These are phyloP conservation scores for Termitomyces sp. DNA, from an alignment of 768 basidiomycete species.

Conservation along the genomic window DNA sequence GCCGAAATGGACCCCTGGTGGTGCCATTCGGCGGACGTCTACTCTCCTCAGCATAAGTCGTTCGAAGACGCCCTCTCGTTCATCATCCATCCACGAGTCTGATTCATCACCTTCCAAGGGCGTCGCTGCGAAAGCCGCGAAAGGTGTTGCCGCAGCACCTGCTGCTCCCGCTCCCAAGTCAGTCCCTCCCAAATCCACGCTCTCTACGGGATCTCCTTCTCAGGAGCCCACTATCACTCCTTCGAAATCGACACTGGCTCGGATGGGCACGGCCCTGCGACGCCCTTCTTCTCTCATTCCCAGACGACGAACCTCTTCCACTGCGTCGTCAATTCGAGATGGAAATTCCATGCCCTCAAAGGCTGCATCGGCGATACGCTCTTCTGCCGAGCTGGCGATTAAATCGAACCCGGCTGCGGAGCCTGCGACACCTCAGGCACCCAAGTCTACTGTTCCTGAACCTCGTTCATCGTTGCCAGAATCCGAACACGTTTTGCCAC, in stretches of 20 bases:
- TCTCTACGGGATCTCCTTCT: conserved; percentile 1
- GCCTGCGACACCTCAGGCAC: not conserved
- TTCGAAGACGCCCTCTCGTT: conserved; percentile 8
- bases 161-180: conserved; percentile 1
- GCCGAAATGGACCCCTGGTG: conserved; percentile 10
- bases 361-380: not conserved
- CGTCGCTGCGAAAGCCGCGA: not conserved
- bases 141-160: not conserved
- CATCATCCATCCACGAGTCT: conserved; percentile 3
- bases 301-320: conserved; percentile 7
- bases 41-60: conserved; percentile 7
- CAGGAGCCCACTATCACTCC: conserved; percentile 5
- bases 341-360: conserved; percentile 1
- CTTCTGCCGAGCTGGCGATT: not conserved
- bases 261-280: conserved; percentile 5
- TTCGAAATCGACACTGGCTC: conserved; percentile 7
- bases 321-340: conserved; percentile 3
- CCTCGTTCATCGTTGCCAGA: not conserved
- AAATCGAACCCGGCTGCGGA: conserved; percentile 2
- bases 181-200: conserved; percentile 1
- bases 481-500: not conserved
- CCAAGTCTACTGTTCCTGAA: not conserved
- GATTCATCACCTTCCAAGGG: conserved; percentile 1
- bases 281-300: conserved; percentile 9
- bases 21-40: conserved; percentile 6